These are phyloP conservation scores for Trichophyton schoenleinii DNA, from an alignment of 2,329 filamentous ascomycete genomes.

Conservation along the genomic window DNA sequence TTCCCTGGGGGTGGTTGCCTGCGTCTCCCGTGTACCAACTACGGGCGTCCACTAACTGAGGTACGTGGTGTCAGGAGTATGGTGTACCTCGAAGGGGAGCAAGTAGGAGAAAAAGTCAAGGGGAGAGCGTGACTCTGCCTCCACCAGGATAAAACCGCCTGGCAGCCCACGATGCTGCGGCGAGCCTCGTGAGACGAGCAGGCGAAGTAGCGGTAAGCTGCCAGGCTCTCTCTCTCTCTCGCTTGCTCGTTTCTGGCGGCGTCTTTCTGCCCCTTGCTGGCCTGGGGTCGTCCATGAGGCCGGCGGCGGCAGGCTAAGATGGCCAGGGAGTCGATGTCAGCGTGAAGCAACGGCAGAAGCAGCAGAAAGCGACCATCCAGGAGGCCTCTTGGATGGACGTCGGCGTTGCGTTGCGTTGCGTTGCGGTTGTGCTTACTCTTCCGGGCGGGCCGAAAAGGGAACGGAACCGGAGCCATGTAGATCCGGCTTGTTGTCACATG, in stretches of 20 bases:
- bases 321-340: background rate
- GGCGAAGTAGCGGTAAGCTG: conserved; percentile 1
- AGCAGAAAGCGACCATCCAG: too few species aligned
- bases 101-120: background rate
- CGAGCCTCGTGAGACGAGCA: background rate
- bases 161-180: background rate
- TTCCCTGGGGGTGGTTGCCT: background rate
- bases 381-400: background rate
- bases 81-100: background rate
- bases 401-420: background rate
- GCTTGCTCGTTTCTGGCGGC: background rate
- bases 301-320: background rate
- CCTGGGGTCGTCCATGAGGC: background rate
- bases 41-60: background rate
- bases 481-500: background rate
- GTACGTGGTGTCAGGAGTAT: background rate
- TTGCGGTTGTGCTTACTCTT: background rate
- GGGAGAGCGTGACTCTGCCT: background rate
- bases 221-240: background rate
- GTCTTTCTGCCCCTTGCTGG: background rate
- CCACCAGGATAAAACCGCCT: background rate
- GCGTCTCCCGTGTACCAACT: background rate
- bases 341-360: too few species aligned
- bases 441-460: background rate
- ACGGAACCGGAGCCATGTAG: background rate